Evolutionary conservation across 1,284 basidiomycete genomes (phyloP), one percentile per base, ranked within the genome.

Genomic region (Moesziomyces globuligerus): DNA sequence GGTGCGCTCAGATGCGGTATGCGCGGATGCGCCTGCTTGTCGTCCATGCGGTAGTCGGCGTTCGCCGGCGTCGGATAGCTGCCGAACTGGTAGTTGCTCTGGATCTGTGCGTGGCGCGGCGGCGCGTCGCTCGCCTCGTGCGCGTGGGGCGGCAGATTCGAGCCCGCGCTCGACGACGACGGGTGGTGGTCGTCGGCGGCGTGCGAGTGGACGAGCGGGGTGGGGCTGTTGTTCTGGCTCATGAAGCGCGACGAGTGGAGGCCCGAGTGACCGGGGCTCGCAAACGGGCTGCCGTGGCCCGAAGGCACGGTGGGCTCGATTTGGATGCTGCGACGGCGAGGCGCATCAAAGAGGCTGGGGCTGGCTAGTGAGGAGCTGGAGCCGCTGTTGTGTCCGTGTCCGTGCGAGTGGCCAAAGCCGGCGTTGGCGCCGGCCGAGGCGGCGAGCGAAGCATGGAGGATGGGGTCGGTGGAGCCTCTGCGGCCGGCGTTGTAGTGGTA

Each of bases 381-480:
- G 43, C 50, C 53, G 42, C 39, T 52, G 20, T 29, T 41, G 45
- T 68, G 65, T 17, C 61, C 48, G 25, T 68, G 65, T 11, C 48
- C 50, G 32, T 72, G 56, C 28, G 70, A 64, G 38, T 32, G 29
- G 17, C 13, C 29, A 6, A 52, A 50, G 46, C 48, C 51, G 20
- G 48, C 54, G 25, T 50, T 60, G 29, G 66, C 66, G 42, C 61
- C 57, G 2, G 73, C 67, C 9, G 66, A 61, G n/a, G 73, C 65
- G 18, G 73, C 73, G 32, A 75, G 45, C 3, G 70, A 73, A 18
- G 73, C 66, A 36, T 75, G 73, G 17, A 75, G 55, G 41, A 70
- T 58, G 38, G 73, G 73, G 42, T 75, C 73, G 26, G 73, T 75
- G 7, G 70, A 73, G 41, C 73, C 73, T 28, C 73, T 42, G 21